Conservation (phyloP, 139 green algal genomes). For the Marvania coccoides region DNA sequence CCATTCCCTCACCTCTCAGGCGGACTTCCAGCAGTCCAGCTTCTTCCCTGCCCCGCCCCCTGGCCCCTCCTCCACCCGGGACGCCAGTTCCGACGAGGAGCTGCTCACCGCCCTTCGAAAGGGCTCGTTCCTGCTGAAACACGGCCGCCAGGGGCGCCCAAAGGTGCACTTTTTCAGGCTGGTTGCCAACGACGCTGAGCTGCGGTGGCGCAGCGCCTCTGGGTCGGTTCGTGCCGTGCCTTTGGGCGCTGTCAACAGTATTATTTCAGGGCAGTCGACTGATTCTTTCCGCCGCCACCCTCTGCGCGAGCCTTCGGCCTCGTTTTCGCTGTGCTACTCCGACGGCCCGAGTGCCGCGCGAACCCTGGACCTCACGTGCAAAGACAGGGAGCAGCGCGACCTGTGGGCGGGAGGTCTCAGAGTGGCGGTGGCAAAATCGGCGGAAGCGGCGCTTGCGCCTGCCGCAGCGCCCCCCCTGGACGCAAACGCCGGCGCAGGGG, state of each 20-base stretch:
- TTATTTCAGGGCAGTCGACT: conserved; percentile 51
- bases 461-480: not conserved
- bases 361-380: conserved; percentile 64
- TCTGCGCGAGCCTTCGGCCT: conserved; percentile 33
- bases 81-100: conserved; percentile 35
- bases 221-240: conserved; percentile 20
- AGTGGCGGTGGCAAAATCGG: not conserved
- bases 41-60: not conserved
- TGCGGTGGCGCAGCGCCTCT: conserved; percentile 48
- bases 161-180: conserved; percentile 74
- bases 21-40: too few species aligned
- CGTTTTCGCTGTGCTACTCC: conserved; percentile 66
- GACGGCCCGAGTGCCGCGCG: conserved; percentile 35
- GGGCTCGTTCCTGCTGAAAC: conserved; percentile 68
- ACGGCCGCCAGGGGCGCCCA: conserved; percentile 65
- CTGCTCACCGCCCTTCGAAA: conserved; percentile 49
- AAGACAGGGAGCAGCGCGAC: not conserved
- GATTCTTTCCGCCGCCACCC: conserved; percentile 53
- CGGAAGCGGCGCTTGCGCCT: not conserved
- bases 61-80: not conserved
- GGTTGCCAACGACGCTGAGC: conserved; percentile 42
- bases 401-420: not conserved
- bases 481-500: not conserved
- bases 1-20: too few species aligned
- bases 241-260: conserved; percentile 22